Percentiles rank a stretch among this genome's conserved stretches.
Conservation (phyloP, 306 rosid species). For the Rosa lucieae region DNA sequence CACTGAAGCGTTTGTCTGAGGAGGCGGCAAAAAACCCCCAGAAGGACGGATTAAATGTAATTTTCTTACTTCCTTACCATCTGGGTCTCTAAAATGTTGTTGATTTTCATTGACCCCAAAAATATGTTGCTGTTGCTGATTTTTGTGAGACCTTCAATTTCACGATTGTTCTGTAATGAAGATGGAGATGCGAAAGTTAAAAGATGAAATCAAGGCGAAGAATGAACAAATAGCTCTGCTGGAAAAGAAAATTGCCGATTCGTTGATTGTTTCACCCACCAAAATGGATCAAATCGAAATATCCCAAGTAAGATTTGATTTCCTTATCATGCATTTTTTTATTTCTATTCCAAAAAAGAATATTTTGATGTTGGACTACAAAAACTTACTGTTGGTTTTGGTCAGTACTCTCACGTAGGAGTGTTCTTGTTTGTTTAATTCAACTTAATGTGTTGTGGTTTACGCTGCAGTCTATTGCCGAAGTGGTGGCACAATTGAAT, state of each 20-base stretch:
- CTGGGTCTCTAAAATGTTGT: conserved; percentile 20
- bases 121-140: conserved; percentile 22
- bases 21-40: conserved; percentile 72
- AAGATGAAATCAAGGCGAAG: conserved; percentile 75
- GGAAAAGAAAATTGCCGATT: conserved; percentile 75
- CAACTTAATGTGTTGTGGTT: conserved; percentile 34
- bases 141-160: conserved; percentile 35
- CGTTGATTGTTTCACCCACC: conserved; percentile 45
- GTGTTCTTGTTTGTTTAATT: conserved; percentile 27
- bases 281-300: conserved; percentile 57
- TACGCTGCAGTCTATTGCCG: conserved; percentile 68
- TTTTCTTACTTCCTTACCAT: conserved; percentile 25
- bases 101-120: conserved; percentile 1
- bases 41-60: conserved; percentile 69
- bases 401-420: not conserved
- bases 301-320: conserved; percentile 56
- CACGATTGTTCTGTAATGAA: conserved; percentile 28
- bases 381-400: not conserved
- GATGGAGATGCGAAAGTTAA: conserved; percentile 69
- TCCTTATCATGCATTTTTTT: conserved; percentile 7
- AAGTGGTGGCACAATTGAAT: conserved; percentile 70
- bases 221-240: conserved; percentile 74
- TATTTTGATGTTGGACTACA: not conserved
- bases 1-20: conserved; percentile 86
- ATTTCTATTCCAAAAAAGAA: not conserved